Evolutionary conservation across 257 asterid genomes (phyloP), one percentile per base, ranked within the genome.

Genomic region (Gentiana straminea): DNA sequence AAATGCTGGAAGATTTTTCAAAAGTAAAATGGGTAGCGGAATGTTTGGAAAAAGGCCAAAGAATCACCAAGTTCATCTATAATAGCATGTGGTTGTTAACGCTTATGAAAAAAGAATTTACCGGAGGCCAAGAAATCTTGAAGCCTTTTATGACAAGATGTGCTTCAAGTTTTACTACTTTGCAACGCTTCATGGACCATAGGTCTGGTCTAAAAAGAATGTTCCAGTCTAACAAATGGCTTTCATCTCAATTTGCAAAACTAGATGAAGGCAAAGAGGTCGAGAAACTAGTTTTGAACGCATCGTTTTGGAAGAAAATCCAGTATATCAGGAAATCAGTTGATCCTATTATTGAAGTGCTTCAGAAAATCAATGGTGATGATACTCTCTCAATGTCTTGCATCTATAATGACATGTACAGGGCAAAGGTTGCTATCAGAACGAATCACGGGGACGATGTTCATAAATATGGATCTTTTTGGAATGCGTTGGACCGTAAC

Each of bases 181-280:
- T 84, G 77, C 93, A 83, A 57, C 72, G 80, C 67, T 84, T 88
- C 84, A 72, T 82, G 54, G 90, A 82, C 73, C 81, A 88, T 49
- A 80, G 86, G 77, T 67, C 77, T 72, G 81, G 80, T 61, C 90
- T 88, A 68, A 79, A 76, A 70, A 80, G 81, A 67, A 80, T 88
- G 94, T 82, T 88, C 58, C 90, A 79, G 73, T 88, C 94, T 24
- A 77, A 62, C 70, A 80, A 84, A 79, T 88, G 96, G 96, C 73
- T 65, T 58, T 79, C 94, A 54, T 88, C 86, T 50, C 73, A 80
- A 64, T 77, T 59, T 75, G 80, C 96, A 39, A 88, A 82, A 66
- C 63, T 63, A 68, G 96, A 84, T 1, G 86, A 80, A 61, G 96
- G 94, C 68, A 88, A 84, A 73, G 94, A 84, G 75, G 93, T 88